Evolutionary conservation across 305 asterid species (phyloP), one percentile per base, ranked within the genome.

Genomic region (Lippia alba): DNA sequence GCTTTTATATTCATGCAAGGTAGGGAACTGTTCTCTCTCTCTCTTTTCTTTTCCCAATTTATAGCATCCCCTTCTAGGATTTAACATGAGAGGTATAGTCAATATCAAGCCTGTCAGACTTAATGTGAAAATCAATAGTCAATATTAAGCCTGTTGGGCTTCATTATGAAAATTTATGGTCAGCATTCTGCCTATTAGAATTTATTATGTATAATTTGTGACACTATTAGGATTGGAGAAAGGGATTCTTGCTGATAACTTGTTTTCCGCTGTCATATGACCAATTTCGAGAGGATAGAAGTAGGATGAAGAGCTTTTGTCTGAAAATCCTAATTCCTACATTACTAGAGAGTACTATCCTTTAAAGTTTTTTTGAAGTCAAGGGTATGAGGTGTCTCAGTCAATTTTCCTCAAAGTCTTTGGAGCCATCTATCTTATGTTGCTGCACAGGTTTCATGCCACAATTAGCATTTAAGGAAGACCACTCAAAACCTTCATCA

Each of bases 401-500:
- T 24, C 58, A 64, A 20, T 9, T 24, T 16, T 4, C 9, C 32
- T 56, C 6, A 4, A 4, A 32, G 32, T 7, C 34, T 18, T 66
- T 53, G 18, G 57, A 69, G 65, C 30, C 33, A 17, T 36, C 32
- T 57, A 6, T 32, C 0, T 0, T 24, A 24, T 57, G 18, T 32
- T 32, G 10, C 12, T 30, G 19, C 20, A 32, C 33, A n/a, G 32
- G 16, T 9, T 30, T 24, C 30, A 24, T 20, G 61, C 3, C 44
- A 5, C 14, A 11, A 8, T 32, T 32, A 32, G 3, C 44, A 30
- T 30, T 30, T 33, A 55, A 18, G 45, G 9, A 2, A 50, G 48
- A 36, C 19, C 66, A 44, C 73, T 69, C 57, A 45, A 44, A n/a
- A 11, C 48, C 30, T 44, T 67, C 73, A 54, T 20, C 30, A 19